Evolutionary conservation across 371 early-diverging fungal species (phyloP).

Genomic region (Umbelopsis sp.): DNA sequence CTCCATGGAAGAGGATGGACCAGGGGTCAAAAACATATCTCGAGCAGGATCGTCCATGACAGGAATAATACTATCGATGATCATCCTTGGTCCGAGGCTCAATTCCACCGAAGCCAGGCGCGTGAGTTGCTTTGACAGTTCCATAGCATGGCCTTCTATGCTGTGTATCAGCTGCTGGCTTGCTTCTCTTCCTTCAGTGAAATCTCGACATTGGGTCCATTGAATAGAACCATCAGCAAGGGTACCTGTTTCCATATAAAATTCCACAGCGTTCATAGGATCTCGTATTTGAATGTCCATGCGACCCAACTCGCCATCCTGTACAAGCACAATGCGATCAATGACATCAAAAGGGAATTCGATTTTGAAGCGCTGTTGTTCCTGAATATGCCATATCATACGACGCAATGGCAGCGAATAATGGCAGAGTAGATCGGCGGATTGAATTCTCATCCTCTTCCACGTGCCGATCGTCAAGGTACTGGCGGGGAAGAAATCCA

Average conservation of each 20-base stretch:
- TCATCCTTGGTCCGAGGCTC: conserved; percentile 1
- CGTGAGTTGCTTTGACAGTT: conserved; percentile 35
- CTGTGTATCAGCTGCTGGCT: conserved; percentile 32
- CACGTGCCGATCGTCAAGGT: conserved; percentile 78
- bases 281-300: conserved; percentile 48
- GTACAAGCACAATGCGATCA: conserved; percentile 53
- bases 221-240: conserved; percentile 9
- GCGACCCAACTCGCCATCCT: conserved; percentile 41
- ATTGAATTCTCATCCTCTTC: conserved; percentile 66
- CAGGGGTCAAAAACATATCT: conserved; percentile 13
- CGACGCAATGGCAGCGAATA: conserved; percentile 55
- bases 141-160: conserved; percentile 44
- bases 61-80: conserved; percentile 11
- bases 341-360: conserved; percentile 63
- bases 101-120: background rate
- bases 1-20: conserved; percentile 8
- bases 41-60: conserved; percentile 11
- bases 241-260: conserved; percentile 58
- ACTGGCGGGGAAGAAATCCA: conserved; percentile 49
- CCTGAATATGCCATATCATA: conserved; percentile 72
- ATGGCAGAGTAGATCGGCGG: conserved; percentile 62
- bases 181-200: conserved; percentile 77
- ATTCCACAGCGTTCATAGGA: conserved; percentile 49
- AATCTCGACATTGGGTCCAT: conserved; percentile 78
- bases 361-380: conserved; percentile 73